These are phyloP conservation scores for Borealophlyctis nickersoniae DNA, from an alignment of 192 early-diverging fungal genomes.

Conservation along the genomic window DNA sequence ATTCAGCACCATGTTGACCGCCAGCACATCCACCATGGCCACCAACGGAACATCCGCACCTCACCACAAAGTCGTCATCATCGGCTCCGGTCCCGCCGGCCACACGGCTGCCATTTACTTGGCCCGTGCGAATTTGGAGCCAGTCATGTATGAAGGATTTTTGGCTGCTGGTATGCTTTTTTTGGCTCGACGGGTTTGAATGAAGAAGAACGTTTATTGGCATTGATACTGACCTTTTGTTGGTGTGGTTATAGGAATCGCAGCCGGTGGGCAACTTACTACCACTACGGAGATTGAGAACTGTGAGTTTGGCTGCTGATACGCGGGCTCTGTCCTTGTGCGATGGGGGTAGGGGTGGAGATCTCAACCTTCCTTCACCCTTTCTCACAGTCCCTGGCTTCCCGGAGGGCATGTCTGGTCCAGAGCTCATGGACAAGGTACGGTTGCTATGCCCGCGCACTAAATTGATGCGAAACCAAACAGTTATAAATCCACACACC, in stretches of 20 bases:
- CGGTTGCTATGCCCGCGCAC: conserved; percentile 25
- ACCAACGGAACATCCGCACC: no score
- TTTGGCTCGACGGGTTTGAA: conserved; percentile 20
- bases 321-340: no score
- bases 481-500: no score
- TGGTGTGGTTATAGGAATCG: conserved; percentile 78
- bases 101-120: conserved; percentile 96
- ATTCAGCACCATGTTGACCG: no score
- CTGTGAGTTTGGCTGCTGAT: conserved; percentile 23
- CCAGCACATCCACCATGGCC: no score
- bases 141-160: conserved; percentile 55
- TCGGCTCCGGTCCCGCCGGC: conserved; percentile 93
- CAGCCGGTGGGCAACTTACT: conserved; percentile 80
- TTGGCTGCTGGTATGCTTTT: conserved; percentile 23
- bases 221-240: no score
- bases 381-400: conserved; percentile 72
- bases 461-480: background rate
- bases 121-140: conserved; percentile 87
- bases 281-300: conserved; percentile 86
- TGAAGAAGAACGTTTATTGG: conserved; percentile 83
- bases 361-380: background rate
- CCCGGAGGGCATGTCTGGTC: conserved; percentile 84
- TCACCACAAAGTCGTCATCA: conserved; percentile 52
- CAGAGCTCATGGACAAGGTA: conserved; percentile 82
- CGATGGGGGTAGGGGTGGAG: background rate